A percentile compares a stretch with the other conserved stretches of the same genome.
These are phyloP conservation scores for Licmophora abbreviata DNA, from an alignment of 108 stramenopile genomes.

Conservation along the genomic window DNA sequence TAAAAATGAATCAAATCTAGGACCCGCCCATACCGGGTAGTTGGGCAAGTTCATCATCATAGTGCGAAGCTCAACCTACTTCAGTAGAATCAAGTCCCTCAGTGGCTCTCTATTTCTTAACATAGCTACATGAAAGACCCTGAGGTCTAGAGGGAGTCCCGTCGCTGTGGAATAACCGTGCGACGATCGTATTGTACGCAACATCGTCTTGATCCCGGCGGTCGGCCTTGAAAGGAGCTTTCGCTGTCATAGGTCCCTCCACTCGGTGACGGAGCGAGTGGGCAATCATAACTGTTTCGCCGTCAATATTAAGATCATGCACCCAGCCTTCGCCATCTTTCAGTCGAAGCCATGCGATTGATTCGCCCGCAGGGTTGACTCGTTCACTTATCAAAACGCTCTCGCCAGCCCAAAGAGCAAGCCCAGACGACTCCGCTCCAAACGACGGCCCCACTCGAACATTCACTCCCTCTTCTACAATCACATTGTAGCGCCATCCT, in stretches of 20 bases:
- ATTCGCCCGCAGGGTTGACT: conserved; percentile 41
- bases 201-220: conserved; percentile 26
- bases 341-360: conserved; percentile 62
- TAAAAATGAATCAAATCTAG: too few relatives aligned
- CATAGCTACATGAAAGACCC: too few relatives aligned
- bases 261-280: conserved; percentile 35
- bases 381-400: conserved; percentile 61
- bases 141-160: too few relatives aligned
- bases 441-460: conserved; percentile 67
- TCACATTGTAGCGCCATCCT: conserved; percentile 70
- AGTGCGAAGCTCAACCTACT: too few relatives aligned
- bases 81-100: too few relatives aligned
- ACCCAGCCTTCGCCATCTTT: conserved; percentile 71
- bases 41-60: too few relatives aligned
- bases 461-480: conserved; percentile 29
- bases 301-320: conserved; percentile 32
- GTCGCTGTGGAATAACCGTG: conserved; percentile 40
- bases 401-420: conserved; percentile 30
- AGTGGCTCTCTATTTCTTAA: too few relatives aligned
- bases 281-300: conserved; percentile 45
- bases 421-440: conserved; percentile 32
- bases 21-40: too few relatives aligned
- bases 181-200: conserved; percentile 49
- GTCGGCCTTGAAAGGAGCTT: background rate
- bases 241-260: conserved; percentile 3